Evolutionary conservation across 441 rosid species (phyloP).

Genomic region (Jatropha multifida): DNA sequence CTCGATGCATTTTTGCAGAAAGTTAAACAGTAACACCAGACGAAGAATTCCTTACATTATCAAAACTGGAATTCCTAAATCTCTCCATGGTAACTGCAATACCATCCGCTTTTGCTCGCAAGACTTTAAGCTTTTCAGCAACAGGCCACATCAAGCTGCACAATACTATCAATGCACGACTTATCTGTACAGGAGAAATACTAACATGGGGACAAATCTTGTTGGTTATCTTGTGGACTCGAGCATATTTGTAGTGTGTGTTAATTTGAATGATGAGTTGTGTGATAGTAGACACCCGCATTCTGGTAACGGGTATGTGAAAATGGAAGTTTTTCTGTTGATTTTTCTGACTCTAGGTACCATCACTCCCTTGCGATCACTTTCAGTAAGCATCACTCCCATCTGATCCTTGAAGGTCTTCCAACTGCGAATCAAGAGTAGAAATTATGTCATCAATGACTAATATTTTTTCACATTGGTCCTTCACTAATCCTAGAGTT

Average conservation of each 20-base stretch:
- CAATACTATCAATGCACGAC: background rate
- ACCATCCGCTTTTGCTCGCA: conserved; percentile 18
- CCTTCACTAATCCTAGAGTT: background rate
- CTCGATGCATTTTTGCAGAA: conserved; percentile 10
- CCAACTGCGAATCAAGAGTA: conserved; percentile 62
- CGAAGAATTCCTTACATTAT: conserved; percentile 17
- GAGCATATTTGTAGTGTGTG: conserved; percentile 25
- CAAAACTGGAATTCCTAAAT: conserved; percentile 34
- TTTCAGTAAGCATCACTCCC: conserved; percentile 68
- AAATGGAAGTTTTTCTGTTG: conserved; percentile 84
- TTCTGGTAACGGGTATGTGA: conserved; percentile 86
- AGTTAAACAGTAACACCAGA: conserved; percentile 10
- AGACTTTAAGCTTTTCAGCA: background rate
- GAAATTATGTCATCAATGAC: conserved; percentile 13
- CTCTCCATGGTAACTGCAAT: conserved; percentile 10
- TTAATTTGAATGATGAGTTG: conserved; percentile 39
- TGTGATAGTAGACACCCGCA: conserved; percentile 68
- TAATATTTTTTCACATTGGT: background rate
- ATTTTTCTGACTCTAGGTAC: conserved; percentile 77
- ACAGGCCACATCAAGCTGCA: conserved; percentile 16
- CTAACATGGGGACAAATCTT: background rate
- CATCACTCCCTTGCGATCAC: conserved; percentile 74
- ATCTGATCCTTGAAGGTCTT: conserved; percentile 60
- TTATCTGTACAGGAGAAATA: conserved; percentile 23
- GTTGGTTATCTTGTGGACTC: conserved; percentile 27